These are phyloP conservation scores for Salix dunnii DNA, from an alignment of 345 rosid species.

Conservation along the genomic window DNA sequence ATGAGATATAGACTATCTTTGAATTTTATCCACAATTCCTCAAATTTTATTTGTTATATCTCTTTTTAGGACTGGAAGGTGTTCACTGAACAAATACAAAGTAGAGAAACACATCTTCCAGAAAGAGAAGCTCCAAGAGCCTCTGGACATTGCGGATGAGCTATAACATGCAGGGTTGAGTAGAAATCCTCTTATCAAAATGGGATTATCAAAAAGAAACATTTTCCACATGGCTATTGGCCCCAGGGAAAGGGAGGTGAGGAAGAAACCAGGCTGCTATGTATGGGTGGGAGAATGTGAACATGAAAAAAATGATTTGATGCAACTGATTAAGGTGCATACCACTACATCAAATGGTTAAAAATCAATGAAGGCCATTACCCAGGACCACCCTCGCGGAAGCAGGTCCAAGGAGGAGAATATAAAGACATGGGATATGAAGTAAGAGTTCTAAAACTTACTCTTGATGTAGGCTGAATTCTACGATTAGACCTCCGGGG, in stretches of 20 bases:
- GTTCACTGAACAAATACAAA: background rate
- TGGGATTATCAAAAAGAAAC: background rate
- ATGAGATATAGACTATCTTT: background rate
- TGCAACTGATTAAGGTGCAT: background rate
- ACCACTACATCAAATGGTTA: background rate
- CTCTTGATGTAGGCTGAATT: conserved; percentile 98
- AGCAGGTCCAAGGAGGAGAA: background rate
- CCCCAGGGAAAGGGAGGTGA: background rate
- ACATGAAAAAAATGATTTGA: background rate
- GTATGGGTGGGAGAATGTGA: background rate
- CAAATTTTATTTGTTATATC: background rate
- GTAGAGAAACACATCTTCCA: background rate
- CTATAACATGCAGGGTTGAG: background rate
- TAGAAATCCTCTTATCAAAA: background rate
- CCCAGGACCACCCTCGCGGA: background rate
- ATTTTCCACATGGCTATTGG: background rate
- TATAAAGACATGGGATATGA: background rate
- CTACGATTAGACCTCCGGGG: conserved; percentile 92
- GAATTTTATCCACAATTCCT: background rate
- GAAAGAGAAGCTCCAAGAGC: background rate
- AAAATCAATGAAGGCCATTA: background rate
- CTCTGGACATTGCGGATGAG: background rate
- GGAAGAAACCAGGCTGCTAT: background rate
- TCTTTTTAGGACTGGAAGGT: background rate
- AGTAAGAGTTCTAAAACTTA: conserved; percentile 30